Percentiles rank a stretch among this genome's conserved stretches.
These are phyloP conservation scores for Peniophora sp. DNA, from an alignment of 1,284 basidiomycete genomes.

Conservation along the genomic window DNA sequence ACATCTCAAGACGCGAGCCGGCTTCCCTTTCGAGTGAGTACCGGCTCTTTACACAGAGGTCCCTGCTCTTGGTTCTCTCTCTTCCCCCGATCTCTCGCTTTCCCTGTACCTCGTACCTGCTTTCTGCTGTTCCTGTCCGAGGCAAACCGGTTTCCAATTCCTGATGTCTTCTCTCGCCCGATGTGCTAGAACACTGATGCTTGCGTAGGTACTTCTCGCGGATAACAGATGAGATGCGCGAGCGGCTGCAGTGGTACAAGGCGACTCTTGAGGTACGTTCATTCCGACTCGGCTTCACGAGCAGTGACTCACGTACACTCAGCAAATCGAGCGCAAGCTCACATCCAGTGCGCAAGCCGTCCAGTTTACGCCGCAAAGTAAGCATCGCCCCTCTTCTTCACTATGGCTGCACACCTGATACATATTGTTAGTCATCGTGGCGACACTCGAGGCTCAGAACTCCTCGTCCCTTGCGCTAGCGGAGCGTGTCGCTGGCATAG, in stretches of 20 bases:
- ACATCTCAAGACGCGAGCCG: constrained; percentile 65
- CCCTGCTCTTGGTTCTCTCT: background rate
- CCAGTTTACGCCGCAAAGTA: constrained; percentile 71
- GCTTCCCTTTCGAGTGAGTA: constrained; percentile 76
- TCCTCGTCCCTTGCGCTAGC: constrained; percentile 66
- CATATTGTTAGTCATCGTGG: constrained; percentile 45
- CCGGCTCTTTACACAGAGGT: background rate
- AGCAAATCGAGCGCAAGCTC: constrained; percentile 81
- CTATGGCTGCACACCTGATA: background rate
- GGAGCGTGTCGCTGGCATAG: constrained; percentile 59
- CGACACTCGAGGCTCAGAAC: constrained; percentile 70
- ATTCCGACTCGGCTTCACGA: background rate
- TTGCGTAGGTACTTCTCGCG: constrained; percentile 60
- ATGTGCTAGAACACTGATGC: background rate
- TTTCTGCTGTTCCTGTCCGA: too few relatives aligned
- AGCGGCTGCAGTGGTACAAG: constrained; percentile 69
- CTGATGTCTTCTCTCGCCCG: too few relatives aligned
- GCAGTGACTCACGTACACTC: constrained; percentile 1
- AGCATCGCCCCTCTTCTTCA: constrained; percentile 8
- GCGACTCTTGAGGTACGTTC: constrained; percentile 63
- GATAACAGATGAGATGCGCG: constrained; percentile 63
- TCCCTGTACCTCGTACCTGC: too few relatives aligned
- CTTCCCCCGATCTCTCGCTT: background rate
- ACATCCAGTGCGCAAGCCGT: constrained; percentile 54
- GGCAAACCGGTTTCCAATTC: too few relatives aligned